These are phyloP conservation scores for Galeopsis tetrahit DNA, from an alignment of 257 asterid species.

Conservation along the genomic window DNA sequence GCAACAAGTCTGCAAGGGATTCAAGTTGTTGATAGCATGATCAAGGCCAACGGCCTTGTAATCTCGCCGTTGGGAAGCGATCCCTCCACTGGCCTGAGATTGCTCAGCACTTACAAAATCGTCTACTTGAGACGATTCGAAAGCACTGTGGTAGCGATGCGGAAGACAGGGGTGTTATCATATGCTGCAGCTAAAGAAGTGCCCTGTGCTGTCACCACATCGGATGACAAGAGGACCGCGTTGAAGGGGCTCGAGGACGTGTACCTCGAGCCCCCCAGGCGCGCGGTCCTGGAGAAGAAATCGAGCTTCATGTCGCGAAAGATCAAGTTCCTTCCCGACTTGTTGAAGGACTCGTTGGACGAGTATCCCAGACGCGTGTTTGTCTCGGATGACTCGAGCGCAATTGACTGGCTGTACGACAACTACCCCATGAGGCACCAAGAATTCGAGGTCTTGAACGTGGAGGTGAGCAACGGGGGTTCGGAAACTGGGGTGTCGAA, in stretches of 20 bases:
- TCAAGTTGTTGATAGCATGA: conserved; percentile 40
- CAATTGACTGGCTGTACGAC: conserved; percentile 64
- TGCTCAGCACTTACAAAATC: conserved; percentile 45
- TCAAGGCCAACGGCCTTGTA: conserved; percentile 60
- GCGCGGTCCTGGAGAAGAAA: conserved; percentile 28
- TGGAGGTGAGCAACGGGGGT: conserved; percentile 30
- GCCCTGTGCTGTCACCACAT: conserved; percentile 38
- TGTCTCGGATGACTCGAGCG: conserved; percentile 57
- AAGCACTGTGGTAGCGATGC: conserved; percentile 59
- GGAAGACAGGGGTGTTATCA: conserved; percentile 38
- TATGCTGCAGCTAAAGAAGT: neutral
- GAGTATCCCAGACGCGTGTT: conserved; percentile 66
- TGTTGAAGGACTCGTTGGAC: conserved; percentile 59
- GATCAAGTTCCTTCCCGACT: conserved; percentile 70
- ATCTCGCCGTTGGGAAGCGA: conserved; percentile 53
- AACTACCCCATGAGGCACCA: conserved; percentile 68
- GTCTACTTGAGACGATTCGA: conserved; percentile 64
- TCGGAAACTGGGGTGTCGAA: conserved; percentile 45
- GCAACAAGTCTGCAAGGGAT: conserved; percentile 37
- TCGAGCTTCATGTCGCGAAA: conserved; percentile 42
- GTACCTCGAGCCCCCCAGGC: conserved; percentile 59
- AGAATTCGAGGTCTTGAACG: conserved; percentile 54
- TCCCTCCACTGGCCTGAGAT: conserved; percentile 41
- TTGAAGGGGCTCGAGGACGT: conserved; percentile 54
- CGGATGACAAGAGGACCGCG: conserved; percentile 46